Evolutionary conservation across 2,329 filamentous ascomycete genomes (phyloP), one percentile per base, ranked within the genome.

Genomic region (Graphilbum sp.): DNA sequence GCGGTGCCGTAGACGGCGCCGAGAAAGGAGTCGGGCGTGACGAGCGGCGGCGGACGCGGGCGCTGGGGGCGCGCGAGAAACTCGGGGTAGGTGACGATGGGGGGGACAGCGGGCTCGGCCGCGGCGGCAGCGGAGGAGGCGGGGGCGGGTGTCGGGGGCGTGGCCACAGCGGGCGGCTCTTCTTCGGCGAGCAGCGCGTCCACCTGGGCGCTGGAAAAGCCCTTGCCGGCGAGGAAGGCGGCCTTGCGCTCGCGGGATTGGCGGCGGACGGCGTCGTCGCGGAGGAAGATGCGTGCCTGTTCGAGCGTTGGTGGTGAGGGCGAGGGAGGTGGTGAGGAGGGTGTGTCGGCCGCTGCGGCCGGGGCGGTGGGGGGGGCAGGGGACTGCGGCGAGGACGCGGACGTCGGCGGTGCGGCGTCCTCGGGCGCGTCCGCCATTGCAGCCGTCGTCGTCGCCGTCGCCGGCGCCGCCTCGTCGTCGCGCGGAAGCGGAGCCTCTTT

Each of bases 221-320:
- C 83, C 54, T 95, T 95, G 36, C 72, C 72, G 50, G 76, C 68
- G 2, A 95, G 61, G 48, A 94, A 94, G 8, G 71, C 69, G 17
- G 70, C 63, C 60, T 93, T 93, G 56, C 75, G 77, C 40, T 83
- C 78, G 33, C 67, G 65, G 0, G 79, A 65, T 25, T 79, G 74
- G 55, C 78, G 62, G 41, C 69, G 73, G 41, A 94, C 81, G 17
- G 67, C 64, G 8, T 81, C 74, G 43, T 92, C 79, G 36, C 81
- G 64, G 4, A 95, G 67, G 52, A 94, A 95, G 38, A 66, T 71
- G 32, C 69, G 67, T 21, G 86, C 85, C 51, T 85, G 73, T 15
- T 84, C 73, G 27, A 82, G 38, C 21, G 50, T 53, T 7, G 41
- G 41, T 1, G 38, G 21, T 12, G 24, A 9, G 6, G 34, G 3